A percentile compares a stretch with the other conserved stretches of the same genome.
Evolutionary conservation across 2,329 filamentous ascomycete genomes (phyloP).

Genomic region (Paraphaeosphaeria minitans): DNA sequence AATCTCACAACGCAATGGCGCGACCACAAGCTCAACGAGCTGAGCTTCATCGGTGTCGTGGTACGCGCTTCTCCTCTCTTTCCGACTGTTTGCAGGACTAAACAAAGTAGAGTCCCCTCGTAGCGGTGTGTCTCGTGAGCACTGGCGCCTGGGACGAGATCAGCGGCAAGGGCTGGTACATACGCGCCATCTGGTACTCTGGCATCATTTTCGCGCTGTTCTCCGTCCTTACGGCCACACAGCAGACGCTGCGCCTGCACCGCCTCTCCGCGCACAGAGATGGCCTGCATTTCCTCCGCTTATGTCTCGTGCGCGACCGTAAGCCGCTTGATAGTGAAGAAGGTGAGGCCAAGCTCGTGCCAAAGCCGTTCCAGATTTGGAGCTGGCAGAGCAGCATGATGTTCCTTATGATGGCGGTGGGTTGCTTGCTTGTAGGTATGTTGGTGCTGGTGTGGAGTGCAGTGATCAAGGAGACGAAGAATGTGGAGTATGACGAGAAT

Average conservation of each 20-base stretch:
- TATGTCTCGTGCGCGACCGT: constrained; percentile 15
- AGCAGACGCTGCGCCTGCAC: constrained; percentile 13
- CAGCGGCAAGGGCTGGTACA: constrained; percentile 11
- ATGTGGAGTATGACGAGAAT: constrained; percentile 8
- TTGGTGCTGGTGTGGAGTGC: constrained; percentile 10
- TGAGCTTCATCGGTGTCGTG: constrained; percentile 14
- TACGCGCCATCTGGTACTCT: constrained; percentile 13
- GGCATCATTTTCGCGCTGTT: constrained; percentile 16
- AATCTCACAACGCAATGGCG: constrained; percentile 13
- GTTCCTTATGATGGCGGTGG: constrained; percentile 13
- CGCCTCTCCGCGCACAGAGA: constrained; percentile 11
- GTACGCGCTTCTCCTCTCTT: not conserved
- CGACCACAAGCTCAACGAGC: constrained; percentile 16
- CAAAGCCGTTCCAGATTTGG: constrained; percentile 12
- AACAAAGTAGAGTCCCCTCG: constrained; percentile 11
- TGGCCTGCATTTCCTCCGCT: constrained; percentile 9
- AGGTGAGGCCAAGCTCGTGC: constrained; percentile 10
- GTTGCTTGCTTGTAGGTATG: constrained; percentile 10
- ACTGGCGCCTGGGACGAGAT: constrained; percentile 15
- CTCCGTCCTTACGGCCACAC: constrained; percentile 14
- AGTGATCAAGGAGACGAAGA: constrained; percentile 1
- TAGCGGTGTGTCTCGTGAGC: constrained; percentile 12
- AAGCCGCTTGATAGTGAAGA: constrained; percentile 13
- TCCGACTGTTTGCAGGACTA: not conserved
- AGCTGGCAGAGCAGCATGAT: constrained; percentile 14